These are phyloP conservation scores for Taphrina populina DNA, from an alignment of 1,139 yeast species.

Conservation along the genomic window DNA sequence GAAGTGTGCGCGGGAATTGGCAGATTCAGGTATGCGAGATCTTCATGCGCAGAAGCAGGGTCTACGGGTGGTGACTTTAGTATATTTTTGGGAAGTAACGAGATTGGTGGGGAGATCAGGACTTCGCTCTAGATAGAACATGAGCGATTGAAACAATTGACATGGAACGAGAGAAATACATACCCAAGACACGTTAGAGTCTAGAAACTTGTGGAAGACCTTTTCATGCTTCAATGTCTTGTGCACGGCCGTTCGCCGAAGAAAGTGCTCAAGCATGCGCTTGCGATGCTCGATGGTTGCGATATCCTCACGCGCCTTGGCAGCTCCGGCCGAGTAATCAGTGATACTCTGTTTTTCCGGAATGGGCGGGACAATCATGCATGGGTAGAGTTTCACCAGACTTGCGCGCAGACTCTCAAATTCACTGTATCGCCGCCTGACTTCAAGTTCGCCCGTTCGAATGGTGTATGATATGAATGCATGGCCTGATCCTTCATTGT, in stretches of 20 bases:
- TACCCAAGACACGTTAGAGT: slow-evolving; percentile 79
- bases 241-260: slow-evolving; percentile 69
- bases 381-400: slow-evolving; percentile 72
- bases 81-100: slow-evolving; percentile 55
- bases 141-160: background rate
- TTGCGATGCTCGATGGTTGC: slow-evolving; percentile 63
- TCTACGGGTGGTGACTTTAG: slow-evolving; percentile 57
- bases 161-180: no score
- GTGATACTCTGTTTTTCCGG: slow-evolving; percentile 79
- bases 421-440: slow-evolving; percentile 84
- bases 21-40: slow-evolving; percentile 59
- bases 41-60: slow-evolving; percentile 50
- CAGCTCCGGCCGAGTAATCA: slow-evolving; percentile 47
- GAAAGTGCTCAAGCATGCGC: slow-evolving; percentile 70
- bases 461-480: slow-evolving; percentile 81
- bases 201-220: slow-evolving; percentile 73
- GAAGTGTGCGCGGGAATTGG: slow-evolving; percentile 61
- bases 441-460: slow-evolving; percentile 51
- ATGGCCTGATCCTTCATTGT: slow-evolving; percentile 70
- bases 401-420: slow-evolving; percentile 77
- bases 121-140: slow-evolving; percentile 47
- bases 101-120: slow-evolving; percentile 58
- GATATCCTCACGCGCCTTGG: slow-evolving; percentile 58
- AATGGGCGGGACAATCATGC: slow-evolving; percentile 83
- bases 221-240: slow-evolving; percentile 58